Evolutionary conservation across 108 stramenopile species (phyloP).

Genomic region (Nitzschia putrida): DNA sequence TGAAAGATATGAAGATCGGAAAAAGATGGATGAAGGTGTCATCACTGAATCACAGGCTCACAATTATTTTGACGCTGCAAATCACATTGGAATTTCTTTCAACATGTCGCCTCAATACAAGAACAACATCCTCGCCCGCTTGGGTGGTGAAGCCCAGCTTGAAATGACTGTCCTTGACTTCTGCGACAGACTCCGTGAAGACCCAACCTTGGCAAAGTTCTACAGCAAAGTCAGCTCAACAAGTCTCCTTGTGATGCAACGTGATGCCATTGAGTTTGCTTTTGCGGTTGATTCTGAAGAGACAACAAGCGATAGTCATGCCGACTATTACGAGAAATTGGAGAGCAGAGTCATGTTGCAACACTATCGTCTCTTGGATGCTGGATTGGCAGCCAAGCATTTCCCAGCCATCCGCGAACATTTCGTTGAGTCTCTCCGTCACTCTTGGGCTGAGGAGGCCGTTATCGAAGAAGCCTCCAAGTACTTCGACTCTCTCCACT

Average conservation of each 20-base stretch:
- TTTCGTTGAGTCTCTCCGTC: not conserved
- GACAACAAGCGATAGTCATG: not conserved
- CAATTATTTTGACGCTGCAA: too few species aligned
- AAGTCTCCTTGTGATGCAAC: not conserved
- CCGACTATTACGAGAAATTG: not conserved
- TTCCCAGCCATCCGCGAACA: not conserved
- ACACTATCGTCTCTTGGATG: constrained; percentile 1
- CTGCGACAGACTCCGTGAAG: not conserved
- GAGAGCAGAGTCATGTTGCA: not conserved
- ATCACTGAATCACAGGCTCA: too few species aligned
- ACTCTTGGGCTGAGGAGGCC: constrained; percentile 1
- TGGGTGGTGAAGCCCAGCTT: not conserved
- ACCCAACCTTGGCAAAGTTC: not conserved
- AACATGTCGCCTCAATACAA: not conserved
- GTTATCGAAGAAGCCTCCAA: constrained; percentile 1
- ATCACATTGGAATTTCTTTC: too few species aligned
- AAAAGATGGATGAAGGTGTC: too few species aligned
- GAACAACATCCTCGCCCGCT: constrained; percentile 1
- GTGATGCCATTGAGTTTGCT: not conserved
- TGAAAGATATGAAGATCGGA: too few species aligned
- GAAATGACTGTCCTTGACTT: constrained; percentile 7
- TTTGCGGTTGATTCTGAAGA: not conserved
- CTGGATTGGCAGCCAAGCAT: not conserved
- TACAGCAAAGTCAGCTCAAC: not conserved
- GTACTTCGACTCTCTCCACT: not conserved